Conservation (phyloP, 306 rosid species). For the Cucurbita ficifolia region DNA sequence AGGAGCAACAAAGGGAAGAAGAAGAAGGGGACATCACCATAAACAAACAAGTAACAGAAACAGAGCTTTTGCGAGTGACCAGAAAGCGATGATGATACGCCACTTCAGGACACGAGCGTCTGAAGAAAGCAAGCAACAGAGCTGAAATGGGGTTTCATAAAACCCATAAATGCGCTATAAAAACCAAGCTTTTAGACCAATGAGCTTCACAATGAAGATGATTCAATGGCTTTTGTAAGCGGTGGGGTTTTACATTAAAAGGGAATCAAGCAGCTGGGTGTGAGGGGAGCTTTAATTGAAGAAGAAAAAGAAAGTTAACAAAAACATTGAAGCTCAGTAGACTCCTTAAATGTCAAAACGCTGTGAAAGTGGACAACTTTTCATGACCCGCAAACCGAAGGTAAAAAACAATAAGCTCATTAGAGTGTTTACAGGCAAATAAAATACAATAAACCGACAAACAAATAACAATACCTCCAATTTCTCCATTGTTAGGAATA, state of each 20-base stretch:
- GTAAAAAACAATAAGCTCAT: slow-evolving; percentile 19
- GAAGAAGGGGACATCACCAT: slow-evolving; percentile 13
- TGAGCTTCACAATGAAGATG: slow-evolving; percentile 23
- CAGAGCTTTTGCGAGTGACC: slow-evolving; percentile 24
- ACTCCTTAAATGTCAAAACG: slow-evolving; percentile 55
- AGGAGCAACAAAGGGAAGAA: background rate
- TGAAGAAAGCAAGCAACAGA: slow-evolving; percentile 11
- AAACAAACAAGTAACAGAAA: slow-evolving; percentile 20
- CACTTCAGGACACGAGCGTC: slow-evolving; percentile 17
- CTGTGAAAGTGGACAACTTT: slow-evolving; percentile 31
- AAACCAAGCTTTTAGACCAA: slow-evolving; percentile 37
- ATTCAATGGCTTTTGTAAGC: slow-evolving; percentile 31
- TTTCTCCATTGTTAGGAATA: background rate
- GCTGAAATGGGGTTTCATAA: slow-evolving; percentile 16
- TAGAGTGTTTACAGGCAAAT: background rate
- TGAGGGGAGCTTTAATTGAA: slow-evolving; percentile 24
- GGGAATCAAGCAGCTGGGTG: slow-evolving; percentile 21
- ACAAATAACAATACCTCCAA: background rate
- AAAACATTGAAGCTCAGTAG: slow-evolving; percentile 20
- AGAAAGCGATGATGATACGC: slow-evolving; percentile 29
- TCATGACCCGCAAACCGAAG: slow-evolving; percentile 11
- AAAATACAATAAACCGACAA: background rate
- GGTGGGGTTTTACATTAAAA: slow-evolving; percentile 41
- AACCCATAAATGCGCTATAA: slow-evolving; percentile 22
- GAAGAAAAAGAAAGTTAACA: slow-evolving; percentile 26